Percentiles rank a stretch among this genome's conserved stretches.
Conservation (phyloP, 371 early-diverging fungal species). For the Cokeromyces recurvatus region DNA sequence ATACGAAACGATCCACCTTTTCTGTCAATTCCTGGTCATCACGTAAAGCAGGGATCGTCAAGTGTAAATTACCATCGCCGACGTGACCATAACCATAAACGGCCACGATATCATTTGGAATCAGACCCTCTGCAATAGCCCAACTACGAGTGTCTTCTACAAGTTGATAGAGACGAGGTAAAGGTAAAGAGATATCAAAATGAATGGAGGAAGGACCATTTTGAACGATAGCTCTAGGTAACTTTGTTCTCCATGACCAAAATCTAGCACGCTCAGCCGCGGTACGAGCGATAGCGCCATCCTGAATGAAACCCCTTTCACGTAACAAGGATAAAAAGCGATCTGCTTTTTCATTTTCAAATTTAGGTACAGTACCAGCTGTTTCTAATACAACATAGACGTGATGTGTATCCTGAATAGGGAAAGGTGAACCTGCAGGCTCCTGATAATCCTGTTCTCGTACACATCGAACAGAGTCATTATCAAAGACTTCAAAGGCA, state of each 20-base stretch:
- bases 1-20: slow-evolving; percentile 90
- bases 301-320: slow-evolving; percentile 63
- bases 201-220: slow-evolving; percentile 86
- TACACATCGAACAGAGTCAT: slow-evolving; percentile 58
- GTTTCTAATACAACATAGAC: slow-evolving; percentile 95
- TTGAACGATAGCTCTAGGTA: slow-evolving; percentile 86
- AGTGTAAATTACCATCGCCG: slow-evolving; percentile 90
- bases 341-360: slow-evolving; percentile 79
- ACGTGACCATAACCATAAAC: slow-evolving; percentile 91
- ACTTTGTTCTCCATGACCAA: slow-evolving; percentile 91
- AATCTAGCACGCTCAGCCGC: slow-evolving; percentile 62
- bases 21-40: slow-evolving; percentile 54
- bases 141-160: slow-evolving; percentile 66
- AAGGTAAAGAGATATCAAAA: slow-evolving; percentile 89
- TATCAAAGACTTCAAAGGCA: slow-evolving; percentile 97
- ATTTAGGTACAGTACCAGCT: slow-evolving; percentile 78
- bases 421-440: slow-evolving; percentile 58
- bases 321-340: slow-evolving; percentile 24
- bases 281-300: slow-evolving; percentile 92
- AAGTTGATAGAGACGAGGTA: slow-evolving; percentile 76
- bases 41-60: slow-evolving; percentile 78
- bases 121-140: slow-evolving; percentile 50
- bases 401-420: slow-evolving; percentile 61
- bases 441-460: slow-evolving; percentile 60
- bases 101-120: slow-evolving; percentile 60